Percentiles rank a stretch among this genome's conserved stretches.
These are phyloP conservation scores for Ophiostoma himal-ulmi DNA, from an alignment of 2,329 filamentous ascomycete species.

Conservation along the genomic window DNA sequence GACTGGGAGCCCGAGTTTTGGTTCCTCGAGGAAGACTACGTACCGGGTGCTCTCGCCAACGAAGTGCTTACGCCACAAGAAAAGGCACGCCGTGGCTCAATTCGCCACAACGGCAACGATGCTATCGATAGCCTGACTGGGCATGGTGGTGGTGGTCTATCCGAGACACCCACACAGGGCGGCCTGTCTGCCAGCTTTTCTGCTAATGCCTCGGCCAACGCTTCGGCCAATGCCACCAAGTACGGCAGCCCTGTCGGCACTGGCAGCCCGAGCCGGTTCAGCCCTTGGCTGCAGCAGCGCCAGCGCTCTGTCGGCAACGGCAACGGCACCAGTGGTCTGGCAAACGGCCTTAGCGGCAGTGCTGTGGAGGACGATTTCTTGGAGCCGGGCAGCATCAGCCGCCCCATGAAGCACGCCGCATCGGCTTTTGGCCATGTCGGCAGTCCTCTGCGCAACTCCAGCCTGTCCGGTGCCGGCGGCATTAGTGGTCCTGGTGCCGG, in stretches of 20 bases:
- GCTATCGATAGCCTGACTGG: constrained; percentile 34
- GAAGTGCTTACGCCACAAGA: constrained; percentile 62
- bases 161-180: constrained; percentile 15
- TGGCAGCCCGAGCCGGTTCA: constrained; percentile 58
- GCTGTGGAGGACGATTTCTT: constrained; percentile 42
- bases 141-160: constrained; percentile 38
- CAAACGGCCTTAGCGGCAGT: constrained; percentile 35
- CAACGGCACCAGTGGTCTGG: neutral
- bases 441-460: constrained; percentile 59
- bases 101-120: constrained; percentile 36
- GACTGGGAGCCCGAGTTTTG: constrained; percentile 65
- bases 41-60: constrained; percentile 63
- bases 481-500: constrained; percentile 22
- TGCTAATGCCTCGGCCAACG: constrained; percentile 30
- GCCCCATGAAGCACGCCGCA: constrained; percentile 39
- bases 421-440: constrained; percentile 63
- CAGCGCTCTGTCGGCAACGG: constrained; percentile 13
- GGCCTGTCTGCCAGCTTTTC: neutral
- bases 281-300: constrained; percentile 43
- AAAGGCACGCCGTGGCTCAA: constrained; percentile 58
- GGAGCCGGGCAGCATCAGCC: constrained; percentile 30
- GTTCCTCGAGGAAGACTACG: constrained; percentile 77
- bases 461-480: constrained; percentile 44
- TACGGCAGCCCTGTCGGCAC: constrained; percentile 49
- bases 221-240: constrained; percentile 39